A percentile compares a stretch with the other conserved stretches of the same genome.
Conservation (phyloP, 108 stramenopile genomes). For the Nitzschia putrida region DNA sequence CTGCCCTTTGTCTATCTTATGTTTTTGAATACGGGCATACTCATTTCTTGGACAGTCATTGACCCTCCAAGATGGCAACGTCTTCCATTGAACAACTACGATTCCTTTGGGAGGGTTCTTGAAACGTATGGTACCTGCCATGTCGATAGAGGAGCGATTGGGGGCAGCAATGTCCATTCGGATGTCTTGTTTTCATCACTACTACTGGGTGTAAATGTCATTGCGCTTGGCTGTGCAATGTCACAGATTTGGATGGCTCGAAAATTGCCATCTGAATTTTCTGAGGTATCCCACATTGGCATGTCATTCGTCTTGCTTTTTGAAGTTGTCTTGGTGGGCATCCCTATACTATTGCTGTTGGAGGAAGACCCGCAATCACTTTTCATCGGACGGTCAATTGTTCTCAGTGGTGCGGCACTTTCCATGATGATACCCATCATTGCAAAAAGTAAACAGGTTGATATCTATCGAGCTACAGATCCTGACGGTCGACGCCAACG, state of each 20-base stretch:
- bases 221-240: not conserved
- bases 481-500: conserved; percentile 1
- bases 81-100: not conserved
- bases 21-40: conserved; percentile 13
- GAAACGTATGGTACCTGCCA: not conserved
- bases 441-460: not conserved
- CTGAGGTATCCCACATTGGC: conserved; percentile 10
- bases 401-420: not conserved
- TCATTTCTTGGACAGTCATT: conserved; percentile 39
- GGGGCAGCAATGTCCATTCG: not conserved
- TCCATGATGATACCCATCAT: not conserved
- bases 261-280: not conserved
- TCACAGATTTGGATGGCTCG: not conserved
- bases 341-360: conserved; percentile 10
- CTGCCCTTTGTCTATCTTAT: conserved; percentile 33
- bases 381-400: not conserved
- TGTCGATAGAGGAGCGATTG: not conserved
- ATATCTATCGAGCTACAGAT: not conserved
- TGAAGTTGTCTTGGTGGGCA: conserved; percentile 6
- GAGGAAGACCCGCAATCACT: not conserved
- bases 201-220: not conserved
- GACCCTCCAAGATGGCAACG: conserved; percentile 25
- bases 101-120: not conserved
- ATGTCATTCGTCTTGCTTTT: conserved; percentile 7
- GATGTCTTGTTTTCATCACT: not conserved